These are phyloP conservation scores for Geotrichum histeridarum DNA, from an alignment of 1,139 yeast genomes.

Conservation along the genomic window DNA sequence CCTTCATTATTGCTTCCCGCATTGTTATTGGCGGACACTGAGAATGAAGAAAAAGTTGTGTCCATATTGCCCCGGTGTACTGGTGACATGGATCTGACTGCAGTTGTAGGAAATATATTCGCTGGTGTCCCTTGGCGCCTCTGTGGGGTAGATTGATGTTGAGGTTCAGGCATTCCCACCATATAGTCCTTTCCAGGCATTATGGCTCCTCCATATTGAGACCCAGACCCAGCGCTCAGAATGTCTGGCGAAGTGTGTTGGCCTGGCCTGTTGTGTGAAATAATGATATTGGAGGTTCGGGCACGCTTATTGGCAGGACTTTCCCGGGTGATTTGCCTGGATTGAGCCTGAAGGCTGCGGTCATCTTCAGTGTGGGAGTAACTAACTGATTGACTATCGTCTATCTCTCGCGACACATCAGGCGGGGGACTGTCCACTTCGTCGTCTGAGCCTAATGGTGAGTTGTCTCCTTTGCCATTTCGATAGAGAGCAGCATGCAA, in stretches of 20 bases:
- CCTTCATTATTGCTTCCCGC: background rate
- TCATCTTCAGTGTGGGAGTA: background rate
- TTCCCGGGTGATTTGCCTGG: background rate
- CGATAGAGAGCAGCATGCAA: slow-evolving; percentile 5
- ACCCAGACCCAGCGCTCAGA: background rate
- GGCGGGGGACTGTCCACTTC: background rate
- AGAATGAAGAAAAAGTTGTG: background rate
- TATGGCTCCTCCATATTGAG: background rate
- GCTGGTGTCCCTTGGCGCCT: background rate
- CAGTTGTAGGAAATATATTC: background rate
- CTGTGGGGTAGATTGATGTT: slow-evolving; percentile 3
- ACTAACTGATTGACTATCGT: background rate
- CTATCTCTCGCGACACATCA: background rate
- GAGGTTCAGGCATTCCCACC: slow-evolving; percentile 1
- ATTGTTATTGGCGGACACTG: background rate
- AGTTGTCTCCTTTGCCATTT: background rate
- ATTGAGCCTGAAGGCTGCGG: background rate
- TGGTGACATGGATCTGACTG: background rate
- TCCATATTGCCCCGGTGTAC: background rate
- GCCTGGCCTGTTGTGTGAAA: background rate
- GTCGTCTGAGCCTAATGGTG: slow-evolving; percentile 1
- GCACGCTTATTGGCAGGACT: background rate
- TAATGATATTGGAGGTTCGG: background rate
- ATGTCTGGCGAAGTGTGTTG: background rate
- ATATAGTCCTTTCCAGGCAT: background rate